Evolutionary conservation across 2,329 filamentous ascomycete species (phyloP).

Genomic region (Uncinocarpus reesii): DNA sequence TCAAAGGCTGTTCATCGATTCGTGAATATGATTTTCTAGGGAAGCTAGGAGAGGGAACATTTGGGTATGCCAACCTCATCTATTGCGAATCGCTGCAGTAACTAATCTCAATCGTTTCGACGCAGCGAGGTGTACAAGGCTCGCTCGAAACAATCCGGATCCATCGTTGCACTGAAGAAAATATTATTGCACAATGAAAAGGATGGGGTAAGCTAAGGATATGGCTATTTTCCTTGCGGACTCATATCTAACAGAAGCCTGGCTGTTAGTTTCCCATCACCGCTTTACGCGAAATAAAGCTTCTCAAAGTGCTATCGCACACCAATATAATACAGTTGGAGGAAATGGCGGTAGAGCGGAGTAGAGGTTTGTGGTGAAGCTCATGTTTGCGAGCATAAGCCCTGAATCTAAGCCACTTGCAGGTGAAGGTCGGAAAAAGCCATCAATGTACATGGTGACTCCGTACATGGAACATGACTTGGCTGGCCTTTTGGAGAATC

Average conservation of each 20-base stretch:
- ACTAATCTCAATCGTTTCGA: slow-evolving; percentile 4
- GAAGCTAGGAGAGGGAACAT: slow-evolving; percentile 83
- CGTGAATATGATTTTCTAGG: slow-evolving; percentile 33
- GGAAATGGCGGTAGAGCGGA: slow-evolving; percentile 89
- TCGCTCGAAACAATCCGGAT: slow-evolving; percentile 61
- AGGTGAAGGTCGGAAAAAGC: slow-evolving; percentile 66
- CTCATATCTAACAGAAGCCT: slow-evolving; percentile 3
- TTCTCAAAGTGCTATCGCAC: slow-evolving; percentile 90
- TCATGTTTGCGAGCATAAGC: slow-evolving; percentile 20
- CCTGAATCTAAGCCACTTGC: slow-evolving; percentile 15
- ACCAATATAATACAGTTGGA: slow-evolving; percentile 75
- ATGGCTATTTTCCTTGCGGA: not conserved
- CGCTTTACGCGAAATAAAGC: slow-evolving; percentile 90
- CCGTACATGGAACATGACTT: slow-evolving; percentile 99
- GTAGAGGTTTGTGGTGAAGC: slow-evolving; percentile 45
- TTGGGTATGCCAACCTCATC: slow-evolving; percentile 53
- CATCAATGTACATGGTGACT: slow-evolving; percentile 94
- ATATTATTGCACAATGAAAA: slow-evolving; percentile 99
- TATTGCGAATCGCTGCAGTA: slow-evolving; percentile 12
- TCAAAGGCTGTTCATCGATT: slow-evolving; percentile 64
- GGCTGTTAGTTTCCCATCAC: slow-evolving; percentile 80
- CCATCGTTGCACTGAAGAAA: slow-evolving; percentile 84
- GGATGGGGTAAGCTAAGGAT: slow-evolving; percentile 57
- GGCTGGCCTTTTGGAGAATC: slow-evolving; percentile 93
- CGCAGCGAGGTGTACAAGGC: slow-evolving; percentile 81